Conservation (phyloP, 441 rosid genomes). For the Erodium chrysanthum region DNA sequence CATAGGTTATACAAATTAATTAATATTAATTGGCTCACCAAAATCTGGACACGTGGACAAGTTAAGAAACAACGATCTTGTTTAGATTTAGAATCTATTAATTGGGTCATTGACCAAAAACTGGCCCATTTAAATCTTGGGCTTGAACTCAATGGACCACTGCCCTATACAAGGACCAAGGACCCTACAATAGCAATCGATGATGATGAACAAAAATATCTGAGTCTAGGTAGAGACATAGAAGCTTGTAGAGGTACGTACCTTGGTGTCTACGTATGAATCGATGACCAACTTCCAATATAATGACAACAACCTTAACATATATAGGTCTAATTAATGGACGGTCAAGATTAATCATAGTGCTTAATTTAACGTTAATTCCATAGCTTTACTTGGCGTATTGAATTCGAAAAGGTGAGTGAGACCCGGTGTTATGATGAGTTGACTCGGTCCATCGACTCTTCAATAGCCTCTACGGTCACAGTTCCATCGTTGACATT, state of each 20-base stretch:
- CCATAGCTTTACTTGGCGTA: background rate
- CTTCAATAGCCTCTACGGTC: background rate
- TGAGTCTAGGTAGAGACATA: background rate
- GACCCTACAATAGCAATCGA: too few species aligned
- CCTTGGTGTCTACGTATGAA: background rate
- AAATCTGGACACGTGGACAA: background rate
- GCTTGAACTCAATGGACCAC: too few species aligned
- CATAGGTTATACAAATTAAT: too few species aligned
- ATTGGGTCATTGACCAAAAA: background rate
- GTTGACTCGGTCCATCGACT: background rate
- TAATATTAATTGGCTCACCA: background rate
- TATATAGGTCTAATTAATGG: background rate
- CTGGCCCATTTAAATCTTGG: background rate
- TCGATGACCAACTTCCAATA: background rate
- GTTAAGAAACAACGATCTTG: background rate
- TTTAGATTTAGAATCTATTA: background rate
- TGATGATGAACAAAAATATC: background rate
- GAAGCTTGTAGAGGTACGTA: background rate
- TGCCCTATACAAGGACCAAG: too few species aligned
- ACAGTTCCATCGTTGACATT: background rate
- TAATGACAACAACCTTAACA: background rate
- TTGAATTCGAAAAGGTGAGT: background rate
- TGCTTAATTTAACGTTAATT: background rate
- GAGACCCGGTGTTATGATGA: background rate
- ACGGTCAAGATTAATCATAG: background rate